Evolutionary conservation across 306 rosid species (phyloP).

Genomic region (Glycine tomentella): DNA sequence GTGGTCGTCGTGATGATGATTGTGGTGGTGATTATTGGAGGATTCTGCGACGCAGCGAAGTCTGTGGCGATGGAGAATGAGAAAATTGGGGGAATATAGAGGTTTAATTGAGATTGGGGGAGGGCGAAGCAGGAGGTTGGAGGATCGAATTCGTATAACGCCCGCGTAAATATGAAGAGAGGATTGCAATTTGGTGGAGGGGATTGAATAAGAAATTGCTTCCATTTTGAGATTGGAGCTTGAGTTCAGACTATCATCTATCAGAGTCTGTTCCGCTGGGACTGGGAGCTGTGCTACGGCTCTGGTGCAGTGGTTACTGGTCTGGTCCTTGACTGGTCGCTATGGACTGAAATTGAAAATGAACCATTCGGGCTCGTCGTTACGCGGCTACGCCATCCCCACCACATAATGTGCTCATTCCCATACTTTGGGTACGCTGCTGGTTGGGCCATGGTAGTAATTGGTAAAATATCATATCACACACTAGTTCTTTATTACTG

Average conservation of each 20-base stretch:
- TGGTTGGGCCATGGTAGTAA: not conserved
- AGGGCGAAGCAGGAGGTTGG: conserved; percentile 42
- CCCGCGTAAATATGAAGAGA: conserved; percentile 43
- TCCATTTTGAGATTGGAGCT: conserved; percentile 58
- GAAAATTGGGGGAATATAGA: conserved; percentile 43
- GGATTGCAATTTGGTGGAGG: conserved; percentile 50
- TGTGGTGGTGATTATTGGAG: conserved; percentile 38
- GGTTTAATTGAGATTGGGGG: conserved; percentile 50
- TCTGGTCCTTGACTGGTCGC: not conserved
- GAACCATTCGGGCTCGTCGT: conserved; percentile 42
- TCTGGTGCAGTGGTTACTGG: not conserved
- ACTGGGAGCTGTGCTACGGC: not conserved
- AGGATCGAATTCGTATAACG: conserved; percentile 45
- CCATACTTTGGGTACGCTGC: not conserved
- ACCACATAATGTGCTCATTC: conserved; percentile 65
- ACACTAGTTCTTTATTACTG: too few relatives aligned
- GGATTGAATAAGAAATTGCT: conserved; percentile 52
- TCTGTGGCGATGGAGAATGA: conserved; percentile 47
- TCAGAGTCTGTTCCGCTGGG: not conserved
- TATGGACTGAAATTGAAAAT: conserved; percentile 31
- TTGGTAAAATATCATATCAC: too few relatives aligned
- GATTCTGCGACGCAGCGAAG: conserved; percentile 52
- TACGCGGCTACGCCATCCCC: conserved; percentile 44
- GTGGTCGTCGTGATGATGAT: conserved; percentile 2
- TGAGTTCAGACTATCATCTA: conserved; percentile 41